Conservation (phyloP, 305 asterid species). For the Striga hermonthica region DNA sequence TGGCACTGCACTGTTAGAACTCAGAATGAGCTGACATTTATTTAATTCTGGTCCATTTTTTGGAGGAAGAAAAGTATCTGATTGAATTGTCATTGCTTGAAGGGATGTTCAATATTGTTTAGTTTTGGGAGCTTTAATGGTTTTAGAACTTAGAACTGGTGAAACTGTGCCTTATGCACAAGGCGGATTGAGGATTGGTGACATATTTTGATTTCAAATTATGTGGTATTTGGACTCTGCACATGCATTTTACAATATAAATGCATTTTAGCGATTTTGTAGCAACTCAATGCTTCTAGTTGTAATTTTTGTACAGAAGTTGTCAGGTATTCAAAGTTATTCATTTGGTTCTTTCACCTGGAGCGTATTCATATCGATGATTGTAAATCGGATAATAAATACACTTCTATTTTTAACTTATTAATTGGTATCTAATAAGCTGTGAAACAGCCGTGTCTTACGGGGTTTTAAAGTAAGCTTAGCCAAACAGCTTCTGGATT, state of each 20-base stretch:
- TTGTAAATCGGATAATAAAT: neutral
- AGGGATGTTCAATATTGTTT: conserved; percentile 19
- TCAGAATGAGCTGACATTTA: conserved; percentile 10
- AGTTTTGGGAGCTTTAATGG: conserved; percentile 11
- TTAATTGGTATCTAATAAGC: neutral
- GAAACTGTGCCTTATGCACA: conserved; percentile 10
- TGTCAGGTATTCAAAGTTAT: neutral
- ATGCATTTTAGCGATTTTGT: conserved; percentile 9
- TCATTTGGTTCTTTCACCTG: conserved; percentile 17
- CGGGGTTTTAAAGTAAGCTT: neutral
- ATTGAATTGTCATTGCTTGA: conserved; percentile 18
- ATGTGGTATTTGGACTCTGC: conserved; percentile 21
- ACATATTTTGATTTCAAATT: neutral
- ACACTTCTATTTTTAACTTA: neutral
- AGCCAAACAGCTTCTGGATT: neutral
- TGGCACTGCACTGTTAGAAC: neutral
- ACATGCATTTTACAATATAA: conserved; percentile 17
- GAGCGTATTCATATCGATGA: conserved; percentile 6
- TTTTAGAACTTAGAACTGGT: conserved; percentile 28
- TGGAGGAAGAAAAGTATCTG: neutral
- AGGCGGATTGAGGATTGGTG: conserved; percentile 3
- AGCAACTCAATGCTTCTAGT: conserved; percentile 1
- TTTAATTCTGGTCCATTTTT: conserved; percentile 1
- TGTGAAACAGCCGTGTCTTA: neutral
- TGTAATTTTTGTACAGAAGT: neutral